Base-by-base conservation (phyloP, 2,329 filamentous ascomycete genomes). In the Trematosphaeria pertusa region DNA sequence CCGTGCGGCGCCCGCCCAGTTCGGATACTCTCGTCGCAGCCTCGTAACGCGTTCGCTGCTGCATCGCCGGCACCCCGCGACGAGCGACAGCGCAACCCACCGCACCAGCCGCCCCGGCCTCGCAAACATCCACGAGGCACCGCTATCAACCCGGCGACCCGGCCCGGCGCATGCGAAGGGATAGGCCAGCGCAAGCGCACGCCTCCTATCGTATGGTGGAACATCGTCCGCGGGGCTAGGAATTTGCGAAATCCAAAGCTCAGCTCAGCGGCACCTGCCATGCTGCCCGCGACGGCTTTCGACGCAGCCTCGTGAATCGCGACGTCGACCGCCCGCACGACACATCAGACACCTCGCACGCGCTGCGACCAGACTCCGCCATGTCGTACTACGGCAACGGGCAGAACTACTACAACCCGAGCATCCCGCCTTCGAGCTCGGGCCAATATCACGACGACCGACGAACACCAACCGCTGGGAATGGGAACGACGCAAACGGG, bases 401-500 rank as follows among this genome's bases (percentile, higher is more conserved):
- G 51, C 72, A 78, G 54, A 79, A 77, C 59, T 75, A 79, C 75
- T 78, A 71, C 69, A 74, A 62, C 53, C 65, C 61, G 70, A 75
- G 54, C 51, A 70, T 61, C 54, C 65, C 73, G 32, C 75, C 74
- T 46, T 70, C 73, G 46, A 71, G 64, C 43, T 70, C 62, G 15
- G 51, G 53, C 48, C 65, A 64, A 34, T 70, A 72, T 47, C 67
- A 69, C 43, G 65, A 67, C 48, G 52, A 62, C n/a, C 65, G 72
- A 52, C 56, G 77, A 56, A 81, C 84, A 55, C 81, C 83, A 37
- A 93, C 87, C 75, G 91, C 89, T 75, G 86, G 91, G 69, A 84
- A 81, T 57, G 88, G 87, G 55, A 83, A 85, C 44, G 73, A 61
- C 18, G 62, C 75, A 46, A 71, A 74, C 33, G 58, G 62, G 12